phyloP scores from a whole-genome alignment of 108 stramenopile species.

The Fistulifera solaris region DNA sequence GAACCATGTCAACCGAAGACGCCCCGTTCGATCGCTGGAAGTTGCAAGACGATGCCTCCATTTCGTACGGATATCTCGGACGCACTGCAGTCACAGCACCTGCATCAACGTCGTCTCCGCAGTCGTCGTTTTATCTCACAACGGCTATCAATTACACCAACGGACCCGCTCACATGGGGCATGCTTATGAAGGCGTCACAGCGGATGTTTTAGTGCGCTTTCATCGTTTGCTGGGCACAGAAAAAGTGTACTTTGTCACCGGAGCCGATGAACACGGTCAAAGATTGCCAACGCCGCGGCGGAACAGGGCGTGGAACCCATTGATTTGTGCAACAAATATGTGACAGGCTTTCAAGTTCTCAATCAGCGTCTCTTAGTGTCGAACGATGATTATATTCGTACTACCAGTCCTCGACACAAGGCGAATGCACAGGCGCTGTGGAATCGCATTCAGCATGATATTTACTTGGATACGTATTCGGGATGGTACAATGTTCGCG shows the following conservation, averaged over 20 bases:
- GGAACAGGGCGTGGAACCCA: constrained; percentile 64
- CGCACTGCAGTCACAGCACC: constrained; percentile 5
- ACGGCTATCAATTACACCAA: constrained; percentile 99
- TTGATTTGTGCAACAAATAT: constrained; percentile 89
- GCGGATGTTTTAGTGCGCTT: constrained; percentile 90
- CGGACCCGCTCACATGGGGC: constrained; percentile 97
- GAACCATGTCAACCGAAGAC: too few relatives aligned
- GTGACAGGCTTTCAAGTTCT: constrained; percentile 85
- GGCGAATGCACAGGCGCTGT: constrained; percentile 73
- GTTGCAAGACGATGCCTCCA: constrained; percentile 45
- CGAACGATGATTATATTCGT: constrained; percentile 94
- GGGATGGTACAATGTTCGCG: constrained; percentile 98
- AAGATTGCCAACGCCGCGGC: constrained; percentile 94
- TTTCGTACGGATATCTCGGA: constrained; percentile 55
- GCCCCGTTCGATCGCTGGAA: constrained; percentile 63
- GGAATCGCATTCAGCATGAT: constrained; percentile 80
- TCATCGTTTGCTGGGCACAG: constrained; percentile 52
- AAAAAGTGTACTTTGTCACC: constrained; percentile 82
- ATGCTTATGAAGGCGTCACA: constrained; percentile 94
- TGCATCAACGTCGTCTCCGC: constrained; percentile 10
- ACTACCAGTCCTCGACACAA: constrained; percentile 92
- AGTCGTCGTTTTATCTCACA: constrained; percentile 80
- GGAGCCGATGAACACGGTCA: constrained; percentile 99
- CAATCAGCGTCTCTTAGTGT: constrained; percentile 83
- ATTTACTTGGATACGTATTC: constrained; percentile 87